These are phyloP conservation scores for Aspergillus saccharolyticus DNA, from an alignment of 495 filamentous ascomycete species.

Conservation along the genomic window DNA sequence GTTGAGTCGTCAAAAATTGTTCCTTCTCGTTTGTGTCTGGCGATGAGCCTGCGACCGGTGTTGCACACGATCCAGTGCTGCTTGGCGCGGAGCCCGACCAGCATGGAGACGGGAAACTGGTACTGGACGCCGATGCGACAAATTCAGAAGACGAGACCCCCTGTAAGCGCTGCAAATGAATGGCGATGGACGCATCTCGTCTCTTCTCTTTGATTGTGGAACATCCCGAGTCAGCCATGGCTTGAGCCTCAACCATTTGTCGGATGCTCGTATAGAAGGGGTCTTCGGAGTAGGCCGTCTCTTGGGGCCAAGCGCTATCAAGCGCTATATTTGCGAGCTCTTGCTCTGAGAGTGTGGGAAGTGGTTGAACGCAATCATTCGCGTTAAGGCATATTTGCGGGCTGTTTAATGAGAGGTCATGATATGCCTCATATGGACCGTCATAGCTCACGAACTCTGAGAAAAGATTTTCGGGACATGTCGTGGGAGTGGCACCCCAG, in stretches of 20 bases:
- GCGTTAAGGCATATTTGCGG: slow-evolving; percentile 23
- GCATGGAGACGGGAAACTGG: slow-evolving; percentile 34
- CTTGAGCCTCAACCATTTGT: slow-evolving; percentile 39
- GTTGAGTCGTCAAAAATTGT: slow-evolving; percentile 14
- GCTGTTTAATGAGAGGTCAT: slow-evolving; percentile 19
- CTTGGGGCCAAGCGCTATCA: slow-evolving; percentile 14
- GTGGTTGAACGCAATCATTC: slow-evolving; percentile 18
- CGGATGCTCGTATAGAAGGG: slow-evolving; percentile 29
- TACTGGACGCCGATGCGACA: slow-evolving; percentile 31
- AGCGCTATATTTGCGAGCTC: slow-evolving; percentile 8
- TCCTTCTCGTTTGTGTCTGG: slow-evolving; percentile 18
- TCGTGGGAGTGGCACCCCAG: slow-evolving; percentile 20
- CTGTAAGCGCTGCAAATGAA: slow-evolving; percentile 38
- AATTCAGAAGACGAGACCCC: slow-evolving; percentile 27
- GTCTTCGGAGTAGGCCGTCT: slow-evolving; percentile 13
- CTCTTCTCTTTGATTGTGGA: slow-evolving; percentile 42
- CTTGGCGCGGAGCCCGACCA: slow-evolving; percentile 33
- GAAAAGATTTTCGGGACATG: slow-evolving; percentile 23
- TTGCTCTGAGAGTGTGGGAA: slow-evolving; percentile 6
- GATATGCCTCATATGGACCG: slow-evolving; percentile 17
- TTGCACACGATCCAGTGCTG: slow-evolving; percentile 18
- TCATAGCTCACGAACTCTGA: slow-evolving; percentile 28
- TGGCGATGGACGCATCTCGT: slow-evolving; percentile 38
- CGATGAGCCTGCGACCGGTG: slow-evolving; percentile 14
- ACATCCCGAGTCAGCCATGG: slow-evolving; percentile 29